phyloP scores from a whole-genome alignment of 257 asterid species.

The Solanum infundibuliforme region DNA sequence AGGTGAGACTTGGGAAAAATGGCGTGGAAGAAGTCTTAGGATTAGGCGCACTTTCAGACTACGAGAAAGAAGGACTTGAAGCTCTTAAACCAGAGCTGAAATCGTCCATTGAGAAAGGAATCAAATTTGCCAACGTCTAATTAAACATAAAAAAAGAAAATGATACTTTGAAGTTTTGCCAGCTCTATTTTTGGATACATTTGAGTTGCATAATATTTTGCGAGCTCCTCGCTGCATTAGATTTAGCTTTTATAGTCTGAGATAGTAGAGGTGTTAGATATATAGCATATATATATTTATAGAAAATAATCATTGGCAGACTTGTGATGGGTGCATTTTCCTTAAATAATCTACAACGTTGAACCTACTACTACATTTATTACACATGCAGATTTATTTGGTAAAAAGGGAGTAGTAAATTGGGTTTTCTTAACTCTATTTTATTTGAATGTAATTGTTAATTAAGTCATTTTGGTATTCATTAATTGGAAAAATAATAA shows the following conservation, averaged over 20 bases:
- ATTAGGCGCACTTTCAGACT: constrained; percentile 53
- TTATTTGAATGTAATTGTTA: neutral
- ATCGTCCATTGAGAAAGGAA: constrained; percentile 73
- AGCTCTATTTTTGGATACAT: constrained; percentile 10
- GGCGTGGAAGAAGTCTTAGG: constrained; percentile 76
- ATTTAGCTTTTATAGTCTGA: neutral
- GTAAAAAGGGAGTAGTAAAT: neutral
- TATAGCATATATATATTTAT: neutral
- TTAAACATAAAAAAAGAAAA: neutral
- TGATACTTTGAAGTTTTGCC: neutral
- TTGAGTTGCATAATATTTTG: neutral
- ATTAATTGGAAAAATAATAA: no score
- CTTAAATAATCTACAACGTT: neutral
- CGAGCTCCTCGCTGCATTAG: neutral
- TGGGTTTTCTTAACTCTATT: neutral
- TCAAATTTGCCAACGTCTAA: constrained; percentile 39
- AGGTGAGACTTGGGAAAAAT: constrained; percentile 84
- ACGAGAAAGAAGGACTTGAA: constrained; percentile 66
- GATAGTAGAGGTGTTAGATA: neutral
- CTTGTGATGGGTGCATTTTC: neutral
- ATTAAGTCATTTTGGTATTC: no score
- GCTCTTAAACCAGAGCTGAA: constrained; percentile 56
- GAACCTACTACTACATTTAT: neutral
- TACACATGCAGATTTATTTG: neutral
- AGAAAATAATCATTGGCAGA: constrained; percentile 3